Evolutionary conservation across 805 yeast genomes (phyloP), one percentile per base, ranked within the genome.

Genomic region (Yarrowia sp.): DNA sequence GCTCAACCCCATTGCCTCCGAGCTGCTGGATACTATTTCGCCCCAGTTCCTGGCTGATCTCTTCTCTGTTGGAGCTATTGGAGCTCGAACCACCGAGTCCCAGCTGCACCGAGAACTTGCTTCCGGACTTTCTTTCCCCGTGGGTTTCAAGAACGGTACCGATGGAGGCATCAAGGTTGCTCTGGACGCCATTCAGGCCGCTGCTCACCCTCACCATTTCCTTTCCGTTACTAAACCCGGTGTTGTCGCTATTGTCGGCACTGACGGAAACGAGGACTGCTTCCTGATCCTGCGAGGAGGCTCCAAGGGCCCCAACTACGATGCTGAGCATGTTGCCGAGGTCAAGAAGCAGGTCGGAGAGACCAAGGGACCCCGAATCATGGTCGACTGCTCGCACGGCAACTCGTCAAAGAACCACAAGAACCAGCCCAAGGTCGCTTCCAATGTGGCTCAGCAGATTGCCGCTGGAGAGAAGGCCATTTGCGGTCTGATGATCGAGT

Each of bases 381-480:
- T 93, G 98, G 86, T 93, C 68, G 99, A 93, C 78, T 95, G 98
- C 77, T 92, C 98, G 44, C 99, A 93, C 75, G 99, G 98, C 68
- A 93, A 93, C 81, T 90, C 97, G 41, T 86, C 82, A 74, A 93
- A 93, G 76, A 88, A 93, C 77, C 92, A 86, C 84, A 84, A 84
- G 74, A 93, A 93, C 78, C 99, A 93, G 80, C 98, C 98, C 53
- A 84, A 82, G 74, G 99, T 93, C 13, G 91, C 92, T 31, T 82
- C 83, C 31, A 83, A 79, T 48, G 85, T 95, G 66, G 89, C 91
- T 68, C 87, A 86, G 68, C 99, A 95, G 78, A 77, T 95, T 60
- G 77, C 84, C 14, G 81, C 78, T 4, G 99, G 99, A 70, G 89
- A 87, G 72, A 80, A 79, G 42, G 76, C 83, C 65, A 87, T 95